Evolutionary conservation across 345 rosid species (phyloP).

Genomic region (Hibiscus syriacus): DNA sequence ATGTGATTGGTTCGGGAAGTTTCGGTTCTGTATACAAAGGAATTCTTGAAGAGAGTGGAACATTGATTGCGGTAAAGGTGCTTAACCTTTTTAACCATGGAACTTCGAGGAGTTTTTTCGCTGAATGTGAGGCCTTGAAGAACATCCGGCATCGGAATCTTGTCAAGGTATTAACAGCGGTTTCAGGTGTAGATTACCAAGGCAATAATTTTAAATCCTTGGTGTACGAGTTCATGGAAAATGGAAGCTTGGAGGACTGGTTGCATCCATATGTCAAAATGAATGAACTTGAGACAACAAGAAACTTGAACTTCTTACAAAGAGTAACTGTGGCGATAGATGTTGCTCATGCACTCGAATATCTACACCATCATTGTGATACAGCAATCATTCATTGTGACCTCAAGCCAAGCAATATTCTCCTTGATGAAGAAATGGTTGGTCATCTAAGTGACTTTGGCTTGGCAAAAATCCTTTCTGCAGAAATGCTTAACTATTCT

Average conservation of each 20-base stretch:
- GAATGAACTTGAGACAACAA: background rate
- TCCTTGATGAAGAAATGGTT: constrained; percentile 5
- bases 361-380: constrained; percentile 15
- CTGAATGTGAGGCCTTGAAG: background rate
- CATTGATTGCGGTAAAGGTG: constrained; percentile 25
- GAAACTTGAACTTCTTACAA: background rate
- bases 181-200: background rate
- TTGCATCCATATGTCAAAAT: background rate
- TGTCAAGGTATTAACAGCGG: constrained; percentile 21
- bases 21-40: constrained; percentile 13
- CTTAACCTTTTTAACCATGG: constrained; percentile 22
- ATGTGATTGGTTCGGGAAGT: constrained; percentile 22
- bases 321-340: background rate
- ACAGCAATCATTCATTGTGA: constrained; percentile 18
- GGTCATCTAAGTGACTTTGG: constrained; percentile 8
- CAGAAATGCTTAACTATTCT: background rate
- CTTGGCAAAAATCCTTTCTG: background rate
- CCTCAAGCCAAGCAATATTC: constrained; percentile 11
- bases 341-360: constrained; percentile 13
- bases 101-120: background rate
- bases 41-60: constrained; percentile 6
- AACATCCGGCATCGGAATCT: constrained; percentile 37
- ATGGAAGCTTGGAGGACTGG: constrained; percentile 14
- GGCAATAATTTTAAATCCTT: constrained; percentile 3
- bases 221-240: constrained; percentile 5